Conservation (phyloP, 2,329 filamentous ascomycete genomes). For the Pyrenophora tritici-repentis region DNA sequence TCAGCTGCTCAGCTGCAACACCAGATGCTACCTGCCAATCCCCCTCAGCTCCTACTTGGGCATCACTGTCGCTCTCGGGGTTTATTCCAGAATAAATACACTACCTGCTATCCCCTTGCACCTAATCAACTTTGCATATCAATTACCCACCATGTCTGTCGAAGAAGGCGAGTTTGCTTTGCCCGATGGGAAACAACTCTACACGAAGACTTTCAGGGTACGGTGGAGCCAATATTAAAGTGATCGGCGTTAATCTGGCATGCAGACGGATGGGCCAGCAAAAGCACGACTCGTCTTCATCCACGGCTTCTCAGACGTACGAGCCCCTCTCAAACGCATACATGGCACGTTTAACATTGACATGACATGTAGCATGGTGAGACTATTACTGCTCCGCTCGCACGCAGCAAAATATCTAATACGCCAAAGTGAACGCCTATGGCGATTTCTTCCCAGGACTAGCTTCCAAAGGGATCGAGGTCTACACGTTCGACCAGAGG, state of each 20-base stretch:
- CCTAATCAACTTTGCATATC: background rate
- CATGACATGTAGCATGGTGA: conserved; percentile 17
- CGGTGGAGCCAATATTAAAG: conserved; percentile 5
- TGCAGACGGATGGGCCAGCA: conserved; percentile 60
- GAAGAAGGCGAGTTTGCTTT: conserved; percentile 59
- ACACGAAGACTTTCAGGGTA: conserved; percentile 67
- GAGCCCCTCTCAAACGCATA: conserved; percentile 4
- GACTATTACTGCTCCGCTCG: background rate
- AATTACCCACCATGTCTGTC: conserved; percentile 41
- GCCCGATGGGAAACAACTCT: conserved; percentile 60
- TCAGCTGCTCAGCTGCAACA: conserved; percentile 2
- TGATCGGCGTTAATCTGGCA: conserved; percentile 14
- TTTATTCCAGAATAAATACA: background rate
- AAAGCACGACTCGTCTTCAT: conserved; percentile 79
- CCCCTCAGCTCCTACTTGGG: background rate
- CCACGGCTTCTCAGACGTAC: conserved; percentile 79
- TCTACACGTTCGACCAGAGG: conserved; percentile 79
- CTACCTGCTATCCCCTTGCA: background rate
- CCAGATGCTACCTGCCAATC: background rate
- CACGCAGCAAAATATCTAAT: conserved; percentile 17
- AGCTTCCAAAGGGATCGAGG: conserved; percentile 72
- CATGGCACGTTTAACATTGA: conserved; percentile 2
- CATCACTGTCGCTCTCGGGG: background rate
- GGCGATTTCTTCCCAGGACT: conserved; percentile 73
- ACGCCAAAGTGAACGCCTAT: conserved; percentile 67